Evolutionary conservation across 2,329 filamentous ascomycete genomes (phyloP), one percentile per base, ranked within the genome.

Genomic region (Cordyceps cicadae): DNA sequence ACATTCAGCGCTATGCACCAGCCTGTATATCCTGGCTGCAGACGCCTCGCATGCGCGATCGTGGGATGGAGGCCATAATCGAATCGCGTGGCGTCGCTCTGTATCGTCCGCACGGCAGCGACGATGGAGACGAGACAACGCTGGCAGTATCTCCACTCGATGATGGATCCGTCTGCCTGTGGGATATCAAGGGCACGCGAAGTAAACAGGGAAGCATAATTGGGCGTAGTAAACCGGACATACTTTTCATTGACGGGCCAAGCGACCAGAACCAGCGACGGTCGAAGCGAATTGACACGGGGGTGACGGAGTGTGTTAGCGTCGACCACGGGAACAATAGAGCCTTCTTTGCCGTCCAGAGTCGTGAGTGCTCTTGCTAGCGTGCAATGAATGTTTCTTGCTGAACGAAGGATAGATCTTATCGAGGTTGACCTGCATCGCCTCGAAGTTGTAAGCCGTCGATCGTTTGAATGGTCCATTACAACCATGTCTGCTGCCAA

Each of bases 141-240:
- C 77, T 87, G 59, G 85, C 90, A 0, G 81, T 96, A 17, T 87
- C 88, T 0, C 90, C 92, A 2, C 77, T 96, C 8, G 90, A 95
- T 62, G 90, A 97, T 69, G 92, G 92, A 0, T 91, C 89, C 56
- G 81, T 97, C n/a, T 90, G 87, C 66, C 74, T 96, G 7, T 97
- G 92, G 92, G 89, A 96, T 69, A 76, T 90, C 55, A 84, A 81
- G 59, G 82, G 81, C 1, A 81, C 79, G 34, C 75, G 75, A 53
- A 74, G 73, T 5, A 77, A 70, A 64, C 81, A 80, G 64, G 88
- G 89, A 2, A 81, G 78, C 3, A 82, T 94, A 37, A 65, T 89
- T 12, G 85, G 82, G 1, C 81, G 81, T 63, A 94, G 88, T 71
- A 75, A 75, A 21, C 77, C 86, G 0, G 88, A 87, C 0, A 77